Percentiles rank a stretch among this genome's conserved stretches.
Evolutionary conservation across 345 rosid genomes (phyloP).

Genomic region (Syzygium aqueum): DNA sequence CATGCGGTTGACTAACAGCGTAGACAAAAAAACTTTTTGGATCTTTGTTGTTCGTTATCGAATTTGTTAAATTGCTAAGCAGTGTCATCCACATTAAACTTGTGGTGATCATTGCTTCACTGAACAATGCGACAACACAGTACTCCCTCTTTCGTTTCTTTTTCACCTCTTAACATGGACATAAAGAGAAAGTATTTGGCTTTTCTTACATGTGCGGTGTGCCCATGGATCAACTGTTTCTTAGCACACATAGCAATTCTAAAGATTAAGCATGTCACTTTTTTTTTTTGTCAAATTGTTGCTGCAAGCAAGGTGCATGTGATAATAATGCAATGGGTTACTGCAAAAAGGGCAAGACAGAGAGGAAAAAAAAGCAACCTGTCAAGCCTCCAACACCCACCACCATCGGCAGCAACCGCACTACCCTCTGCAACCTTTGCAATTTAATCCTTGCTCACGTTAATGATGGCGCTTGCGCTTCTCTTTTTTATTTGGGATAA

Average conservation of each 20-base stretch:
- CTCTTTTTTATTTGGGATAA: not conserved
- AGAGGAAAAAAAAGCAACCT: not conserved
- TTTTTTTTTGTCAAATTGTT: not conserved
- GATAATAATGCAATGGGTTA: not conserved
- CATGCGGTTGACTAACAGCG: accelerated
- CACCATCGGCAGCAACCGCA: not conserved
- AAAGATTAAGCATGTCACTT: not conserved
- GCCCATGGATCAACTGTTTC: not conserved
- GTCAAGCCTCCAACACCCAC: not conserved
- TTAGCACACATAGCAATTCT: not conserved
- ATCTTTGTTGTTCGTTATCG: not conserved
- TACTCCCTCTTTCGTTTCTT: too few relatives aligned
- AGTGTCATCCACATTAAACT: accelerated
- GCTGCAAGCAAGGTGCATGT: not conserved
- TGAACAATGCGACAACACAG: too few relatives aligned
- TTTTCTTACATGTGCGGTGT: not conserved
- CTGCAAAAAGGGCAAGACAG: not conserved
- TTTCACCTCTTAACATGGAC: not conserved
- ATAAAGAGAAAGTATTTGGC: not conserved
- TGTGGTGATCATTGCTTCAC: not conserved
- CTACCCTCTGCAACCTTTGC: not conserved
- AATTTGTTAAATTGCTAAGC: not conserved
- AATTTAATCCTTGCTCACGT: not conserved
- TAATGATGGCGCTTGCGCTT: not conserved
- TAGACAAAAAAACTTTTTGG: not conserved